Conservation (phyloP, 352 stramenopile species). For the Saprolegnia parasitica region DNA sequence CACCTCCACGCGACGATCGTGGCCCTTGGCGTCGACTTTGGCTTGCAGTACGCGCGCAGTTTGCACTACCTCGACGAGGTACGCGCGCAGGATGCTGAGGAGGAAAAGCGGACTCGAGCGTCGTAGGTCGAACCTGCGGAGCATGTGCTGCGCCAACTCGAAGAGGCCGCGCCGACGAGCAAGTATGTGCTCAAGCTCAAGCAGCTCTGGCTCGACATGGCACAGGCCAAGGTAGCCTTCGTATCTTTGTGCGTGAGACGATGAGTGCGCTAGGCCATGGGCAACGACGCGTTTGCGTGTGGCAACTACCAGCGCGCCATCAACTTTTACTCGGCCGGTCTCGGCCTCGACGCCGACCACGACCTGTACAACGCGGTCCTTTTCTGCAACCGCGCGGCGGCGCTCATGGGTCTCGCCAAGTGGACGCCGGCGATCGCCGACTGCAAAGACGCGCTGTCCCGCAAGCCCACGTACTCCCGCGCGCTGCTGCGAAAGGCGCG, state of each 20-base stretch:
- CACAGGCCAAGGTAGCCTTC: conserved; percentile 45
- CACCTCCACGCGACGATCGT: conserved; percentile 42
- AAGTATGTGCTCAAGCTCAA: conserved; percentile 68
- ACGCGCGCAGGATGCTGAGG: not conserved
- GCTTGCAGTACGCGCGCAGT: conserved; percentile 45
- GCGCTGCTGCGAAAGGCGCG: conserved; percentile 62
- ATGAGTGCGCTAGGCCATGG: conserved; percentile 18
- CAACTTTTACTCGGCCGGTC: conserved; percentile 55
- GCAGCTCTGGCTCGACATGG: conserved; percentile 57
- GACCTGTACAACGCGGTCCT: conserved; percentile 74
- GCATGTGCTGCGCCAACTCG: conserved; percentile 47
- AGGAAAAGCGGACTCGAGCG: not conserved
- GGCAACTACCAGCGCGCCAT: conserved; percentile 52
- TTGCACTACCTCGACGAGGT: conserved; percentile 72
- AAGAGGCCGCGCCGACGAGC: conserved; percentile 60
- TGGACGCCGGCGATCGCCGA: conserved; percentile 65
- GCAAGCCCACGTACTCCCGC: conserved; percentile 53
- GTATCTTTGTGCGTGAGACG: not conserved
- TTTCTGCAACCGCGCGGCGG: conserved; percentile 76
- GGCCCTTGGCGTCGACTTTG: conserved; percentile 61
- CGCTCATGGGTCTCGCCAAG: conserved; percentile 64
- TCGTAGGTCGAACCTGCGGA: conserved; percentile 43
- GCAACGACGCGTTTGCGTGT: conserved; percentile 62
- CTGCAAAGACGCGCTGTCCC: conserved; percentile 63
- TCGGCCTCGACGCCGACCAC: conserved; percentile 57